phyloP scores from a whole-genome alignment of 2,329 filamentous ascomycete genomes.

The Sclerotinia borealis region DNA sequence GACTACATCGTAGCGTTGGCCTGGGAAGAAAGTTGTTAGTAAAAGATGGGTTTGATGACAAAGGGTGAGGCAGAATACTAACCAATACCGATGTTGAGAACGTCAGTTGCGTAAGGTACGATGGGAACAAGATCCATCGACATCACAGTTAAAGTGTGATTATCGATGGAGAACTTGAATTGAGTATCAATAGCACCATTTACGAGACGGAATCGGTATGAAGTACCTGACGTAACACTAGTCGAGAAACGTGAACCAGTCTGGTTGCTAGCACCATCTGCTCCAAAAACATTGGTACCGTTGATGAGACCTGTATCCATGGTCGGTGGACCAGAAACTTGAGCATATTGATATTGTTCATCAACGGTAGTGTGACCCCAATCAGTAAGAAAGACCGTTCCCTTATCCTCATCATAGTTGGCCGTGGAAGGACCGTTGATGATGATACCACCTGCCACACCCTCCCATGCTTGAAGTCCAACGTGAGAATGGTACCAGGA shows the following conservation, averaged over 20 bases:
- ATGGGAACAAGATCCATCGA: slow-evolving; percentile 52
- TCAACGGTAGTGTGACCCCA: slow-evolving; percentile 29
- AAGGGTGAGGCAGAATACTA: neutral
- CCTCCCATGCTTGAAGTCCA: slow-evolving; percentile 44
- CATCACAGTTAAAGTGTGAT: slow-evolving; percentile 51
- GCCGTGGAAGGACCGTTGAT: slow-evolving; percentile 54
- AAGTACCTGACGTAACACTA: slow-evolving; percentile 34
- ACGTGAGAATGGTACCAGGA: slow-evolving; percentile 58
- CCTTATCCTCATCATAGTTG: slow-evolving; percentile 57
- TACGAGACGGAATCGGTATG: slow-evolving; percentile 41
- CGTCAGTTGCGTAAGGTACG: slow-evolving; percentile 32
- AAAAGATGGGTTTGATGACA: neutral
- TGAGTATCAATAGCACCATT: slow-evolving; percentile 37
- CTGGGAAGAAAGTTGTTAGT: slow-evolving; percentile 8
- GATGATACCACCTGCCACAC: slow-evolving; percentile 52
- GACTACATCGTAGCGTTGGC: slow-evolving; percentile 39
- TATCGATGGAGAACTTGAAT: slow-evolving; percentile 44
- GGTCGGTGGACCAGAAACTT: slow-evolving; percentile 21
- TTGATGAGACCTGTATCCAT: slow-evolving; percentile 32
- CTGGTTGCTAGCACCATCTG: slow-evolving; percentile 8
- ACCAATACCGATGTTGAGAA: slow-evolving; percentile 50
- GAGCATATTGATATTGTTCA: slow-evolving; percentile 17
- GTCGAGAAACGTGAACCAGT: slow-evolving; percentile 24
- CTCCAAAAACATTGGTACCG: slow-evolving; percentile 17
- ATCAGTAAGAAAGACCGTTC: slow-evolving; percentile 38